phyloP scores from a whole-genome alignment of 1,139 yeast species.

The Arxiozyma bovina region DNA sequence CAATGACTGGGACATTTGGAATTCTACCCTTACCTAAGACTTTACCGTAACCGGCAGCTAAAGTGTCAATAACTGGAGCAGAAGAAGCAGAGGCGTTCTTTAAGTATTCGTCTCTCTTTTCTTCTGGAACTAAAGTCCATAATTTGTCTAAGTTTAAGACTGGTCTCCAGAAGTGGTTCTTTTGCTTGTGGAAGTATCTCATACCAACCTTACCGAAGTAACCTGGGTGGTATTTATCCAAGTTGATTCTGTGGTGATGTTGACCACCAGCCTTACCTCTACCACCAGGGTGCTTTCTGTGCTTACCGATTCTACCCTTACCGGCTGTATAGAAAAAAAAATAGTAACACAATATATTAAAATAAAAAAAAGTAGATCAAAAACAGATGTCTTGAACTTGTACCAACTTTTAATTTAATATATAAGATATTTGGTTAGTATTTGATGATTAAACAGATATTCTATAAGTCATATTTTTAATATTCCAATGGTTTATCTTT shows the following conservation, averaged over 20 bases:
- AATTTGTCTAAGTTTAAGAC: slow-evolving; percentile 96
- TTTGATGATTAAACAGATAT: not conserved
- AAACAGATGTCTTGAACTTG: not conserved
- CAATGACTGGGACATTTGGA: slow-evolving; percentile 97
- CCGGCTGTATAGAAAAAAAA: slow-evolving; percentile 58
- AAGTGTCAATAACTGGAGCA: slow-evolving; percentile 99
- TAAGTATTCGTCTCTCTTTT: slow-evolving; percentile 91
- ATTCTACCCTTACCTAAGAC: slow-evolving; percentile 98
- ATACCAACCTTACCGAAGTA: slow-evolving; percentile 99
- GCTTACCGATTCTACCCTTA: slow-evolving; percentile 99
- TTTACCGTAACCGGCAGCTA: slow-evolving; percentile 99
- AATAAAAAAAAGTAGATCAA: not conserved
- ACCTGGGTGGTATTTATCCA: slow-evolving; percentile 99
- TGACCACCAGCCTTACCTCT: slow-evolving; percentile 99
- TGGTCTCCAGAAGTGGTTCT: slow-evolving; percentile 96
- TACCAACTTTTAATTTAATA: not conserved
- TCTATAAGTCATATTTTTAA: not conserved
- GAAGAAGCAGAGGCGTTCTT: slow-evolving; percentile 76
- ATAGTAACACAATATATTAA: slow-evolving; percentile 12
- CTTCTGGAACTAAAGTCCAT: slow-evolving; percentile 94
- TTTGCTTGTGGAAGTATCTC: slow-evolving; percentile 99
- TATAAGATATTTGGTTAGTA: not conserved
- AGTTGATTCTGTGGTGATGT: slow-evolving; percentile 99
- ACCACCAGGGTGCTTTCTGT: slow-evolving; percentile 99
- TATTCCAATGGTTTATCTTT: not conserved